A percentile compares a stretch with the other conserved stretches of the same genome.
Evolutionary conservation across 495 filamentous ascomycete genomes (phyloP).

Genomic region (Aspergillus coremiiformis): DNA sequence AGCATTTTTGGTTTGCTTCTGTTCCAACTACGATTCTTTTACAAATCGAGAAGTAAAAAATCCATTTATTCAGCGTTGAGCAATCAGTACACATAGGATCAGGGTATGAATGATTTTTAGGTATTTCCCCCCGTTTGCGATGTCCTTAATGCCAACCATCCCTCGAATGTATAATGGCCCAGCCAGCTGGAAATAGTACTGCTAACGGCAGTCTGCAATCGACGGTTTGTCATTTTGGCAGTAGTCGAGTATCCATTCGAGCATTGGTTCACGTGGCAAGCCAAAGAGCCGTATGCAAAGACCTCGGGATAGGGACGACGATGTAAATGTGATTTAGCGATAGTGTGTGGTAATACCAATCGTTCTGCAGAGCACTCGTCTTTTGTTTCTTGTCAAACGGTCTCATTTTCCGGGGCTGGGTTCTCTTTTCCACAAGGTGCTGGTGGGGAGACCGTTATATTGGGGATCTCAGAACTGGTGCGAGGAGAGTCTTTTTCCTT

Average conservation of each 20-base stretch:
- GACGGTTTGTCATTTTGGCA: not conserved
- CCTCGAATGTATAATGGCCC: too few species aligned
- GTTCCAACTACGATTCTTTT: too few species aligned
- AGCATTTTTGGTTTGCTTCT: too few species aligned
- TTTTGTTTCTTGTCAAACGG: not conserved
- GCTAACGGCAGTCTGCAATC: too few species aligned
- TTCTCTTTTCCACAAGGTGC: not conserved
- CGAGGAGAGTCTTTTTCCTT: not conserved
- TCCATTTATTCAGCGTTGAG: too few species aligned
- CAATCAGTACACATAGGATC: too few species aligned
- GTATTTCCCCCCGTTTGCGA: too few species aligned
- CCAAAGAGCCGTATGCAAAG: not conserved
- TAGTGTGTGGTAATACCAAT: not conserved
- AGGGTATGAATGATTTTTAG: too few species aligned
- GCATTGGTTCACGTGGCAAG: not conserved
- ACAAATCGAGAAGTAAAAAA: too few species aligned
- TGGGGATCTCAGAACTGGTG: not conserved
- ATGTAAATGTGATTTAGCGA: not conserved
- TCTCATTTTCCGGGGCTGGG: not conserved
- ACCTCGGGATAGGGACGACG: not conserved
- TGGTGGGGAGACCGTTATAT: not conserved
- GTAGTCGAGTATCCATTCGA: not conserved
- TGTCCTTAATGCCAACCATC: too few species aligned
- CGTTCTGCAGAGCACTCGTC: not conserved
- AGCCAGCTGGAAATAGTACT: too few species aligned